Base-by-base conservation (phyloP, 192 early-diverging fungal species). In the Allomyces macrogynus region DNA sequence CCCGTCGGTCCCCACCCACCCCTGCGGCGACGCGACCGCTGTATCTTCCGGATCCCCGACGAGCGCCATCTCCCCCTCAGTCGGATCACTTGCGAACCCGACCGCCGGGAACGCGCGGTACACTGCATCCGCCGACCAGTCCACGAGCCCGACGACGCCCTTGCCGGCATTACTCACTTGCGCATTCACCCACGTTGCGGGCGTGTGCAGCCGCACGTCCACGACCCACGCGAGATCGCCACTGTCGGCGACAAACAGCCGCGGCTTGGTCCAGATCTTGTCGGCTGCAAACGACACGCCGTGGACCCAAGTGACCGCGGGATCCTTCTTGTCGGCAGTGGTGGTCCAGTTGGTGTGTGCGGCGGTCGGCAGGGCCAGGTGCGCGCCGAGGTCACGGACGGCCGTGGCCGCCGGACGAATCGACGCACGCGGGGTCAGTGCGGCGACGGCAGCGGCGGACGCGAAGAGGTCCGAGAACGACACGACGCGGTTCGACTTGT, bases 51-150 rank as follows among this genome's bases (percentile, higher is more conserved):
- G 86, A 57, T 83, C 75, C 66, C 70, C 67, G 23, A 84, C 71
- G 14, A 78, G 66, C 63, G 68, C 72, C 18, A 83, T 73, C 62
- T 74, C 76, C 24, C 81, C 81, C 40, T 66, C 67, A 3, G 63
- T 62, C 12, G 86, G 86, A 67, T 87, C 81, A 14, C 16, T 20
- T 16, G 49, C 49, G 65, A 81, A 74, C 63, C 69, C 77, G 16
- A 75, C 77, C 66, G 80, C 67, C 5, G 86, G 82, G 69, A 70
- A 87, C 27, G 84, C 79, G 65, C 75, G 80, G 75, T 83, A 87
- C 24, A 68, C 66, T 11, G 76, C 80, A 62, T 81, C 68, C 64
- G 70, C 70, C 20, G 78, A 75, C 85, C 85, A 87, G 75, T 84
- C 83, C 7, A 84, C 70, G 62, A 87, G 73, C 24, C 70, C 61